Conservation (phyloP, 1,284 basidiomycete genomes). For the Irpex sp. region DNA sequence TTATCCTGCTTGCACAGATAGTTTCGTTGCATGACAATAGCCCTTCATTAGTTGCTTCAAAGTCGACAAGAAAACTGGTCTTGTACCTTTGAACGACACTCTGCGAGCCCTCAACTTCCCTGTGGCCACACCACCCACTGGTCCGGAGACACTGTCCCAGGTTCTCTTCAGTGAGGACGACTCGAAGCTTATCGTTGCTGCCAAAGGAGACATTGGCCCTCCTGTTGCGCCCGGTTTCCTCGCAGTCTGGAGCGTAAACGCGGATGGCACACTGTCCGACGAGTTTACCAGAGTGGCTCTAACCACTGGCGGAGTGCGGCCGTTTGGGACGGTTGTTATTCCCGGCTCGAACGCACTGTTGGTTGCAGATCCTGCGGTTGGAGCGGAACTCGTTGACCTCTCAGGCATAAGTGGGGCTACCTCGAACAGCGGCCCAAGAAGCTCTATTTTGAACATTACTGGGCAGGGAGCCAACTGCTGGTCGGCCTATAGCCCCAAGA, state of each 20-base stretch:
- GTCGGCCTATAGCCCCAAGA: conserved; percentile 42
- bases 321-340: conserved; percentile 46
- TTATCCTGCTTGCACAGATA: no score
- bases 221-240: conserved; percentile 40
- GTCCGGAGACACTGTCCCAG: conserved; percentile 5
- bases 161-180: conserved; percentile 32
- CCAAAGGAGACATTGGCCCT: conserved; percentile 41
- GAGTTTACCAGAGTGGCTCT: conserved; percentile 36
- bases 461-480: conserved; percentile 48
- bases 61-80: conserved; percentile 37
- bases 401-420: conserved; percentile 10
- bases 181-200: conserved; percentile 40
- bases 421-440: conserved; percentile 18
- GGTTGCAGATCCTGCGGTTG: conserved; percentile 42
- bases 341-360: conserved; percentile 44
- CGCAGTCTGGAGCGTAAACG: conserved; percentile 41
- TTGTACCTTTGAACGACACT: conserved; percentile 35
- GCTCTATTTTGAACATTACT: conserved; percentile 33
- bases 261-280: conserved; percentile 38
- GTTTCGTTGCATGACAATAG: no score
- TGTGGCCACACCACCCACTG: conserved; percentile 38
- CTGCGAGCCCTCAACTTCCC: conserved; percentile 39
- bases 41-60: conserved; percentile 36
- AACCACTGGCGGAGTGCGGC: conserved; percentile 36
- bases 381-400: conserved; percentile 45